Percentiles rank a stretch among this genome's conserved stretches.
Evolutionary conservation across 805 yeast species (phyloP).

Genomic region (Maudiozyma barnettii): DNA sequence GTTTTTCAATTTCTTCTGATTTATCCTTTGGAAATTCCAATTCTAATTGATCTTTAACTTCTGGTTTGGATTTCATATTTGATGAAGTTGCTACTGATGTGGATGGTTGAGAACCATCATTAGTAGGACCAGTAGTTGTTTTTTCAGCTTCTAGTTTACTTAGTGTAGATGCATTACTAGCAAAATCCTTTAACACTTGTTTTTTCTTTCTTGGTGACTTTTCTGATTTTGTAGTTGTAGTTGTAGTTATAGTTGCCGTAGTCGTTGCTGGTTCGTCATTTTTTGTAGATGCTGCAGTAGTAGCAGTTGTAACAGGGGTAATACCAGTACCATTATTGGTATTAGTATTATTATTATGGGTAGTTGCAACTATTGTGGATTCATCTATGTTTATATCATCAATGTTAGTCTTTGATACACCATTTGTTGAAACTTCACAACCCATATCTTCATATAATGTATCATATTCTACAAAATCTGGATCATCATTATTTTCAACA

Average conservation of each 20-base stretch:
- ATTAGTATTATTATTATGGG: too few relatives aligned
- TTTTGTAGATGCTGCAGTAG: background rate
- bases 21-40: constrained; percentile 22
- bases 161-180: background rate
- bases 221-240: background rate
- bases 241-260: too few relatives aligned
- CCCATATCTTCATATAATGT: constrained; percentile 83
- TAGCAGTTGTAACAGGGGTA: background rate
- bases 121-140: background rate
- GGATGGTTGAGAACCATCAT: background rate
- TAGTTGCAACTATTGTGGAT: background rate
- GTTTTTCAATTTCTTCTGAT: constrained; percentile 21
- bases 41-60: constrained; percentile 1
- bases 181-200: constrained; percentile 10
- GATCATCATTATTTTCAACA: constrained; percentile 88
- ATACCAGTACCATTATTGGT: too few relatives aligned
- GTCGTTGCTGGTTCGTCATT: background rate
- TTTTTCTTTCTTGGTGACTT: constrained; percentile 13
- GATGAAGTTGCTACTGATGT: background rate
- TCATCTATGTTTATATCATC: background rate
- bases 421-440: constrained; percentile 33
- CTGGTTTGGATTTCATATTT: background rate
- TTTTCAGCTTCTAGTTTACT: background rate
- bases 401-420: background rate
- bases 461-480: constrained; percentile 88